Evolutionary conservation across 345 rosid species (phyloP).

Genomic region (Psidium guajava): DNA sequence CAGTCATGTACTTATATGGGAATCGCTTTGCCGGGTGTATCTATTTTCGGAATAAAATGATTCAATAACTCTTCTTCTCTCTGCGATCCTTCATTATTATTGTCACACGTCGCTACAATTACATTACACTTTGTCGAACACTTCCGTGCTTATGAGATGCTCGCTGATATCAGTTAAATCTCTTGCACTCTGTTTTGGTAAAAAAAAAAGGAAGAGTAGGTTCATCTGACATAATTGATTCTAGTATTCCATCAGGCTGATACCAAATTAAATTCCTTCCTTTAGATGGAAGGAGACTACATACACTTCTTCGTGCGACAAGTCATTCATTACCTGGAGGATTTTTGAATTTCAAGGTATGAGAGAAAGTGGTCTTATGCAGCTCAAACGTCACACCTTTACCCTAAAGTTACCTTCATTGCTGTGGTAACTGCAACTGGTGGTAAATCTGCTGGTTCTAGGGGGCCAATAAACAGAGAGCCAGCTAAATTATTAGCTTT

Average conservation of each 20-base stretch:
- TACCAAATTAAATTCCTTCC: background rate
- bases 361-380: background rate
- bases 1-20: background rate
- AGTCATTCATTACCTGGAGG: background rate
- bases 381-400: background rate
- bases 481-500: background rate
- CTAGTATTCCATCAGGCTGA: background rate
- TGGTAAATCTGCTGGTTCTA: background rate
- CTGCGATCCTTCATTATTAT: background rate
- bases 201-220: background rate
- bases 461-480: background rate
- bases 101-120: background rate
- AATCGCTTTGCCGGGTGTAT: background rate
- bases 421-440: background rate
- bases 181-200: background rate
- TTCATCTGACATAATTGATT: background rate
- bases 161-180: background rate
- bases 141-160: background rate
- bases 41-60: background rate
- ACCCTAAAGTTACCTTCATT: background rate
- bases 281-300: background rate
- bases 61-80: background rate
- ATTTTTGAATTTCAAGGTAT: background rate
- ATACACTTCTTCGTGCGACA: background rate
- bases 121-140: background rate